A percentile compares a stretch with the other conserved stretches of the same genome.
Evolutionary conservation across 495 filamentous ascomycete species (phyloP).

Genomic region (Haplographium delicatum): DNA sequence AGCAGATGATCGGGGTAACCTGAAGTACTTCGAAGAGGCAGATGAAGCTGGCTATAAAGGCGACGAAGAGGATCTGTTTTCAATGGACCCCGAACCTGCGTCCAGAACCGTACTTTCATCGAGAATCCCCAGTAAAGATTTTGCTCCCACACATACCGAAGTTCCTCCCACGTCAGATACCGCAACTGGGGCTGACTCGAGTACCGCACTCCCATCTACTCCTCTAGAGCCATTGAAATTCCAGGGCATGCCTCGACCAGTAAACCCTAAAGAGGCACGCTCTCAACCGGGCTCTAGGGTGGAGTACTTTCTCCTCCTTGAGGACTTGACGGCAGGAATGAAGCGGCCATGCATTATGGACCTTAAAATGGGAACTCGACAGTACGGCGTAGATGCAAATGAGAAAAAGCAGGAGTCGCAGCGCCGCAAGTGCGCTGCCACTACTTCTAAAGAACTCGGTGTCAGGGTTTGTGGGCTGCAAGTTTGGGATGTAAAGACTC

Average conservation of each 20-base stretch:
- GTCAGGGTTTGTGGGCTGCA: slow-evolving; percentile 95
- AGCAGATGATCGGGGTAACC: slow-evolving; percentile 54
- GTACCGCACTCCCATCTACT: slow-evolving; percentile 9
- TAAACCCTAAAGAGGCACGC: slow-evolving; percentile 79
- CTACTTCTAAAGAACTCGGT: slow-evolving; percentile 85
- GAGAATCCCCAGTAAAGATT: not conserved
- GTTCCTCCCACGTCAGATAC: not conserved
- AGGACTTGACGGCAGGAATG: slow-evolving; percentile 97
- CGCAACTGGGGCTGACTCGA: not conserved
- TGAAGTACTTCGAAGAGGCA: slow-evolving; percentile 74
- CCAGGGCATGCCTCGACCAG: slow-evolving; percentile 42
- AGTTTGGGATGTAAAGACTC: slow-evolving; percentile 81
- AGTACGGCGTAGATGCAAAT: slow-evolving; percentile 91
- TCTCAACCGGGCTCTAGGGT: slow-evolving; percentile 58
- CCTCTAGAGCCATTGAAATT: slow-evolving; percentile 20
- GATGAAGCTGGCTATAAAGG: slow-evolving; percentile 77
- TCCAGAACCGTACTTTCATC: not conserved
- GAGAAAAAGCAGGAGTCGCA: slow-evolving; percentile 93
- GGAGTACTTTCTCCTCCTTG: slow-evolving; percentile 90
- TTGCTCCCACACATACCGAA: not conserved
- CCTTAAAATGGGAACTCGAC: slow-evolving; percentile 98
- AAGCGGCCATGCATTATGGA: slow-evolving; percentile 93
- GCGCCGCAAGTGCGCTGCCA: slow-evolving; percentile 83
- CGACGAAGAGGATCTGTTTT: slow-evolving; percentile 72
- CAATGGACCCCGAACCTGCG: slow-evolving; percentile 60